These are phyloP conservation scores for Volvariella volvacea DNA, from an alignment of 1,284 basidiomycete species.

Conservation along the genomic window DNA sequence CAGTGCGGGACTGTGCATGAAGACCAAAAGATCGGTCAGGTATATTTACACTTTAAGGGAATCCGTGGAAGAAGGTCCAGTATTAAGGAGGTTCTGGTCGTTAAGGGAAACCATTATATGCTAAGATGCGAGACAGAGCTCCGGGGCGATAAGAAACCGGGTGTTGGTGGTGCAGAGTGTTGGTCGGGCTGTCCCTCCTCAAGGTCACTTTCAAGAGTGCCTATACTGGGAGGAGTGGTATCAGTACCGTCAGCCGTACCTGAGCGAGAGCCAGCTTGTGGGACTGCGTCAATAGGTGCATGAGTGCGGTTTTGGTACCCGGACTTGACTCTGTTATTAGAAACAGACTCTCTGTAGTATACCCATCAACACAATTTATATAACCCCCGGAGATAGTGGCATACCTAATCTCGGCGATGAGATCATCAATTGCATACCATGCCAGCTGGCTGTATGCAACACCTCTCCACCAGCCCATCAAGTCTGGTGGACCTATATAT, in stretches of 20 bases:
- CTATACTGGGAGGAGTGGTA: conserved; percentile 48
- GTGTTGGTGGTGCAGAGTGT: too few species aligned
- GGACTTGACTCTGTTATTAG: conserved; percentile 70
- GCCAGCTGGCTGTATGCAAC: conserved; percentile 60
- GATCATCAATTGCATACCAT: conserved; percentile 70
- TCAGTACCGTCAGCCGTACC: conserved; percentile 62
- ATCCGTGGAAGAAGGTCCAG: too few species aligned
- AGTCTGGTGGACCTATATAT: conserved; percentile 56
- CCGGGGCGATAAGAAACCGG: neutral
- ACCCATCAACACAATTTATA: conserved; percentile 1
- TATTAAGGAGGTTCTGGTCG: too few species aligned
- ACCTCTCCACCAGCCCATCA: conserved; percentile 65
- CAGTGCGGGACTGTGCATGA: too few species aligned
- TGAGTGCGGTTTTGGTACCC: conserved; percentile 43
- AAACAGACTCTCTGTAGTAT: conserved; percentile 52
- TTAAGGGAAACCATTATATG: too few species aligned
- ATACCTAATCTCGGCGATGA: conserved; percentile 74
- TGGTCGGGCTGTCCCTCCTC: conserved; percentile 27
- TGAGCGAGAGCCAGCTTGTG: conserved; percentile 56
- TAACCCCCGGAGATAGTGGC: too few species aligned
- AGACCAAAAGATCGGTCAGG: too few species aligned
- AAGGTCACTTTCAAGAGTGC: conserved; percentile 35
- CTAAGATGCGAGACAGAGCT: neutral
- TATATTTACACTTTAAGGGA: too few species aligned
- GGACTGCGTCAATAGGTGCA: conserved; percentile 63